Evolutionary conservation across 345 rosid species (phyloP).

Genomic region (Boechera divaricarpa): DNA sequence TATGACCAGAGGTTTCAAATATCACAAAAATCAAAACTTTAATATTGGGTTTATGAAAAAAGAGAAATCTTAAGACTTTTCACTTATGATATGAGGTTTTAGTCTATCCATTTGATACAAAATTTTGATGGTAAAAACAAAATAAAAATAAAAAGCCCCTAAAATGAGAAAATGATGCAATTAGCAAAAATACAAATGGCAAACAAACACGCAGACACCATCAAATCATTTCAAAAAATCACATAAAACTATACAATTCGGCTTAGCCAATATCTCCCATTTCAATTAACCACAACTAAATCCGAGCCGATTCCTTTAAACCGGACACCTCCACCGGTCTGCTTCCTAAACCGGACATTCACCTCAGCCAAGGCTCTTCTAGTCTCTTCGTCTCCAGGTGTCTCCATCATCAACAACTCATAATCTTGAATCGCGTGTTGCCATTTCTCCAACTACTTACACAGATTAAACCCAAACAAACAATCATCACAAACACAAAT

Average conservation of each 20-base stretch:
- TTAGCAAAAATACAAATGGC: background rate
- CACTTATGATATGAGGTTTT: background rate
- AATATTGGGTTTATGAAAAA: background rate
- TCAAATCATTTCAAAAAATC: slow-evolving; percentile 15
- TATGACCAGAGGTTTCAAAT: background rate
- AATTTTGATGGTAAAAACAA: slow-evolving; percentile 1
- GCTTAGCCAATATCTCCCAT: slow-evolving; percentile 17
- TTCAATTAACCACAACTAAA: slow-evolving; percentile 47
- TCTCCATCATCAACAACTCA: slow-evolving; percentile 69
- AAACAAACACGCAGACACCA: slow-evolving; percentile 24
- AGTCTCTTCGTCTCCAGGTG: slow-evolving; percentile 72
- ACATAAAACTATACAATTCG: slow-evolving; percentile 34
- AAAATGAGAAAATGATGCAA: slow-evolving; percentile 8
- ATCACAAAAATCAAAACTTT: background rate
- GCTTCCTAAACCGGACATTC: slow-evolving; percentile 54
- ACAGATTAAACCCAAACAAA: slow-evolving; percentile 18
- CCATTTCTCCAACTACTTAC: slow-evolving; percentile 71
- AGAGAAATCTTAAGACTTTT: background rate
- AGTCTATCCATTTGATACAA: slow-evolving; percentile 22
- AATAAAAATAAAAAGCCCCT: background rate
- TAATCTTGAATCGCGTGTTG: slow-evolving; percentile 77
- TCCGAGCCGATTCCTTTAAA: slow-evolving; percentile 59
- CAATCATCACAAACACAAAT: slow-evolving; percentile 11
- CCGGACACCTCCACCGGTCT: slow-evolving; percentile 52
- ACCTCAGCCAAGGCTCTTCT: slow-evolving; percentile 62